A percentile compares a stretch with the other conserved stretches of the same genome.
phyloP scores from a whole-genome alignment of 768 basidiomycete genomes.

The Phanerochaete sordida region DNA sequence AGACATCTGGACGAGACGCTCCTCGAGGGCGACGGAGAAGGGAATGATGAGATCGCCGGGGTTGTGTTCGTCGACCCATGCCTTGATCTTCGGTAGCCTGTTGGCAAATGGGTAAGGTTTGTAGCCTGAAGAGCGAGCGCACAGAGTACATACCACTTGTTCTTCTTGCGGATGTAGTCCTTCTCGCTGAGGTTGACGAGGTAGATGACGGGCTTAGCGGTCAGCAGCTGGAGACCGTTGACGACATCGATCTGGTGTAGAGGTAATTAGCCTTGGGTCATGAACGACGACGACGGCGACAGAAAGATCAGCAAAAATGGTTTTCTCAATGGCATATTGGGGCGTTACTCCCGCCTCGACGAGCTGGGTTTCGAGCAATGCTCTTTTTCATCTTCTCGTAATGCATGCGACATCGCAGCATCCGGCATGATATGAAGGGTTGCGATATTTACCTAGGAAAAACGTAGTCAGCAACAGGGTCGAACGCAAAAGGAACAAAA shows the following conservation, averaged over 20 bases:
- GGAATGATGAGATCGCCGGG: conserved; percentile 95
- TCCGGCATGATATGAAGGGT: not conserved
- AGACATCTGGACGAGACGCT: conserved; percentile 66
- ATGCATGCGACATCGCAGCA: not conserved
- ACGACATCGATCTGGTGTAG: conserved; percentile 76
- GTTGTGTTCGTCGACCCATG: conserved; percentile 96
- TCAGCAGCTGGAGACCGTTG: conserved; percentile 85
- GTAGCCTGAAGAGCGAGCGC: not conserved
- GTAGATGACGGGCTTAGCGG: conserved; percentile 96
- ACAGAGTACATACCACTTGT: conserved; percentile 73
- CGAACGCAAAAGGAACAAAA: conserved; percentile 19
- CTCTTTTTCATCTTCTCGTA: conserved; percentile 85
- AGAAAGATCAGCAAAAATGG: conserved; percentile 25
- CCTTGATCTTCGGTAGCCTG: conserved; percentile 95
- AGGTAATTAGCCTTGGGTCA: not conserved
- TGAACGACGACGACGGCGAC: not conserved
- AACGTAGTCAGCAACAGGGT: conserved; percentile 8
- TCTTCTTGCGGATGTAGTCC: conserved; percentile 96
- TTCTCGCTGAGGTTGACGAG: conserved; percentile 95
- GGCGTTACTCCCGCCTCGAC: conserved; percentile 93
- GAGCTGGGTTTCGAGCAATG: conserved; percentile 92
- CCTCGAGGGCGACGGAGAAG: conserved; percentile 94
- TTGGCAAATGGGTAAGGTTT: not conserved
- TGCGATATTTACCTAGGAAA: conserved; percentile 21
- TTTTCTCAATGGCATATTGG: conserved; percentile 69